Evolutionary conservation across 768 basidiomycete species (phyloP).

Genomic region (Suillus luteus): DNA sequence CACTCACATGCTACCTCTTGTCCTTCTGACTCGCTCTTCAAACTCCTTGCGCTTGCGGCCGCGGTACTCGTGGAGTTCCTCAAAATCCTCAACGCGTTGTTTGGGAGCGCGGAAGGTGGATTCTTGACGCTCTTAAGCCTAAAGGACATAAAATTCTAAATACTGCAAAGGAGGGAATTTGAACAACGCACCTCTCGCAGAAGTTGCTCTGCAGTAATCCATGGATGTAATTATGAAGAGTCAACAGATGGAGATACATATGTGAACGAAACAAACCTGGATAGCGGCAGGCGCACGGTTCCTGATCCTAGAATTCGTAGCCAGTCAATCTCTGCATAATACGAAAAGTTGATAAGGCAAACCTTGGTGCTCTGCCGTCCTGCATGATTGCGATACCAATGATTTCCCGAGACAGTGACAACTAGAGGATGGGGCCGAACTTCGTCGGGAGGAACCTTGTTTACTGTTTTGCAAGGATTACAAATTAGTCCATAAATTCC

Average conservation of each 20-base stretch:
- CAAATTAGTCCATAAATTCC: too few species aligned
- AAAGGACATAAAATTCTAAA: conserved; percentile 6
- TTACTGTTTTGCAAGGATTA: too few species aligned
- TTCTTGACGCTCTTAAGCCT: conserved; percentile 99
- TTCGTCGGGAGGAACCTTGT: too few species aligned
- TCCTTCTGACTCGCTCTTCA: conserved; percentile 83
- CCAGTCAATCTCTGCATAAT: conserved; percentile 12
- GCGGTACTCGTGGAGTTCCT: conserved; percentile 86
- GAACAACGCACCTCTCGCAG: conserved; percentile 73
- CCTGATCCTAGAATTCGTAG: conserved; percentile 68
- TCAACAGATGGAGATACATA: background rate
- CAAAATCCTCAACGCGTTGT: conserved; percentile 95
- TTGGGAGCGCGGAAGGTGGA: conserved; percentile 88
- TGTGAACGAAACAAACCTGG: conserved; percentile 55
- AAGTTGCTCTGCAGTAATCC: conserved; percentile 99
- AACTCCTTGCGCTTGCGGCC: conserved; percentile 93
- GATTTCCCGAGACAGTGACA: background rate
- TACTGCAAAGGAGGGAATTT: background rate
- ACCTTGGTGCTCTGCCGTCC: conserved; percentile 82
- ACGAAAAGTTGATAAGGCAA: conserved; percentile 15
- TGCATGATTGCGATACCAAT: conserved; percentile 50
- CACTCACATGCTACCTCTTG: conserved; percentile 76
- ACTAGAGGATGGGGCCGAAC: too few species aligned
- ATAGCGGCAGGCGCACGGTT: conserved; percentile 94
- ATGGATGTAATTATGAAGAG: conserved; percentile 21